Conservation (phyloP, 345 rosid genomes). For the Pugionium cornutum region DNA sequence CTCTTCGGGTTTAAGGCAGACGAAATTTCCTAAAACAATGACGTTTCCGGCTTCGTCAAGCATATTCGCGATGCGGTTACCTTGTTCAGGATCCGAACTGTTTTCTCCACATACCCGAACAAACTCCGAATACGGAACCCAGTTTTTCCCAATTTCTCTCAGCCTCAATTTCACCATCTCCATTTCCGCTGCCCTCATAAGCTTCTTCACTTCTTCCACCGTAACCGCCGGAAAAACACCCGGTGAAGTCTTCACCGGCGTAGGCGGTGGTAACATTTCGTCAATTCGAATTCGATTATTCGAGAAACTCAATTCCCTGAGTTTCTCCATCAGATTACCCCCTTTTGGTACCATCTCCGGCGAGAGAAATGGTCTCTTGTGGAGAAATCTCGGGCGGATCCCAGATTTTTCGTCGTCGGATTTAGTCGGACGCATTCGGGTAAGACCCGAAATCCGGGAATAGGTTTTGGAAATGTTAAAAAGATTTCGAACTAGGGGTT, state of each 20-base stretch:
- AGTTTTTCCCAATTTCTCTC: constrained; percentile 54
- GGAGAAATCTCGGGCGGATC: constrained; percentile 66
- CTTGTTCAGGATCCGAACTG: constrained; percentile 64
- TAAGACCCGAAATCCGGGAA: constrained; percentile 39
- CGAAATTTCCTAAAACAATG: constrained; percentile 66
- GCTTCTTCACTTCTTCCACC: constrained; percentile 75
- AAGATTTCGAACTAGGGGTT: constrained; percentile 62
- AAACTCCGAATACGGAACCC: constrained; percentile 69
- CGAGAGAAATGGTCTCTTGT: constrained; percentile 49
- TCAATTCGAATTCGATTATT: constrained; percentile 63
- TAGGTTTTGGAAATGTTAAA: constrained; percentile 57
- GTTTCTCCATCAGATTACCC: constrained; percentile 52
- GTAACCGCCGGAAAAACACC: constrained; percentile 44
- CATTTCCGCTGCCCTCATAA: constrained; percentile 70
- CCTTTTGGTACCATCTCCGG: constrained; percentile 50
- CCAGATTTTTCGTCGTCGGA: constrained; percentile 63
- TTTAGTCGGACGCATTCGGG: constrained; percentile 39
- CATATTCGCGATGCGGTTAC: constrained; percentile 55
- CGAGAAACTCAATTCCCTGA: constrained; percentile 51
- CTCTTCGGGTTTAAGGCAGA: constrained; percentile 74
- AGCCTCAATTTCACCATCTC: constrained; percentile 70
- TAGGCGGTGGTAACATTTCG: constrained; percentile 48
- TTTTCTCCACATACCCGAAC: constrained; percentile 63
- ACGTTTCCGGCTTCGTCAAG: constrained; percentile 83
- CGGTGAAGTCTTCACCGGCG: constrained; percentile 27